Percentiles rank a stretch among this genome's conserved stretches.
Evolutionary conservation across 352 stramenopile genomes (phyloP).

Genomic region (Phytophthora pseudosyringae): DNA sequence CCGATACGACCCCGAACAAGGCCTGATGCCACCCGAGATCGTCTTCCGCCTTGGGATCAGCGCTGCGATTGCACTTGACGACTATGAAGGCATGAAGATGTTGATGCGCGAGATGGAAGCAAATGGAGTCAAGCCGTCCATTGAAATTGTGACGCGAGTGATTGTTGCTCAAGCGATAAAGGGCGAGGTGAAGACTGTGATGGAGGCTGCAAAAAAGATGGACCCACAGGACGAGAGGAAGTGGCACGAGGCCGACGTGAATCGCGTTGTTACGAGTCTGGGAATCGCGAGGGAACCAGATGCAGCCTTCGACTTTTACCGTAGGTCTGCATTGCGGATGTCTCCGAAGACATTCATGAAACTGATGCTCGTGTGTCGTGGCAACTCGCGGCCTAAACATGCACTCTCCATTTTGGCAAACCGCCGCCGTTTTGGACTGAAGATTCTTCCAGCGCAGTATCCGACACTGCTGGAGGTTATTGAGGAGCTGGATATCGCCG

Average conservation of each 20-base stretch:
- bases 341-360: constrained; percentile 50
- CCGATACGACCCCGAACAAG: constrained; percentile 35
- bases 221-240: constrained; percentile 33
- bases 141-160: constrained; percentile 53
- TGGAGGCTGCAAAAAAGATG: constrained; percentile 41
- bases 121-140: constrained; percentile 34
- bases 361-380: constrained; percentile 52
- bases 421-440: constrained; percentile 59
- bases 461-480: constrained; percentile 53
- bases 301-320: constrained; percentile 70
- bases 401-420: constrained; percentile 58
- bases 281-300: constrained; percentile 44
- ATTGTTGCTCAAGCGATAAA: constrained; percentile 50
- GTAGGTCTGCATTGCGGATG: constrained; percentile 50
- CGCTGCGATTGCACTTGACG: constrained; percentile 43
- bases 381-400: constrained; percentile 48
- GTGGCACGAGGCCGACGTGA: constrained; percentile 55
- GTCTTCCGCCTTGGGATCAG: constrained; percentile 66
- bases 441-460: constrained; percentile 48
- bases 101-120: constrained; percentile 49
- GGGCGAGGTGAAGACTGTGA: constrained; percentile 40
- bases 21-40: constrained; percentile 47
- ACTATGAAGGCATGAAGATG: constrained; percentile 37
- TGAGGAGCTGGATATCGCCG: constrained; percentile 40
- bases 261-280: constrained; percentile 61